These are phyloP conservation scores for Phytophthora megakarya DNA, from an alignment of 352 stramenopile genomes.

Conservation along the genomic window DNA sequence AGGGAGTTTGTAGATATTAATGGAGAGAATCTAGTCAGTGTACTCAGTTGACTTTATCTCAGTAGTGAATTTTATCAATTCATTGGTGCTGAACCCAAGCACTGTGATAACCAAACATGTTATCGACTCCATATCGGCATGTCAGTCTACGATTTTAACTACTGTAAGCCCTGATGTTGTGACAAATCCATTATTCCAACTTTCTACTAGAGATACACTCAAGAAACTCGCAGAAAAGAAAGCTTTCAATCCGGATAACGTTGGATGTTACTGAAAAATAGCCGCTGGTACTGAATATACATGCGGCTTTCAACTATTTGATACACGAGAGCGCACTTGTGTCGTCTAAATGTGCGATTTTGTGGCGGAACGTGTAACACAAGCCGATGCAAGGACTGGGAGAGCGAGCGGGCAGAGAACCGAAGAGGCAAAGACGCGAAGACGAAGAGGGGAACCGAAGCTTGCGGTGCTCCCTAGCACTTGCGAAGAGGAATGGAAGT, in stretches of 20 bases:
- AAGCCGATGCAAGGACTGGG: too few species aligned
- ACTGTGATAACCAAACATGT: constrained; percentile 24
- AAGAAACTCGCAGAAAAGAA: constrained; percentile 13
- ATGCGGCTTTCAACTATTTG: constrained; percentile 13
- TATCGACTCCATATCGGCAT: constrained; percentile 5
- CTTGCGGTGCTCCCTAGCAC: too few species aligned
- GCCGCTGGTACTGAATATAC: constrained; percentile 10
- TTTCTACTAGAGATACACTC: constrained; percentile 26
- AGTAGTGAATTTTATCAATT: constrained; percentile 7
- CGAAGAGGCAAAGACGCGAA: too few species aligned
- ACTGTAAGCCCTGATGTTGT: constrained; percentile 30
- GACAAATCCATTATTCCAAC: constrained; percentile 11
- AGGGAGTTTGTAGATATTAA: not conserved
- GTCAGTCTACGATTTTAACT: constrained; percentile 26
- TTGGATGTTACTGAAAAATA: constrained; percentile 21
- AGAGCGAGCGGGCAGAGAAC: too few species aligned
- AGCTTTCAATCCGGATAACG: constrained; percentile 13
- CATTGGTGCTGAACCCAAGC: constrained; percentile 1
- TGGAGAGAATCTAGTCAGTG: not conserved
- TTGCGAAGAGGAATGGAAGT: too few species aligned
- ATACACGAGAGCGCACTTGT: constrained; percentile 15
- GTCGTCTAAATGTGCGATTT: constrained; percentile 12
- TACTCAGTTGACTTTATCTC: constrained; percentile 16
- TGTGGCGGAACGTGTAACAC: constrained; percentile 19
- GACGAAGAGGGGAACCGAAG: too few species aligned